Evolutionary conservation across 2,329 filamentous ascomycete genomes (phyloP).

Genomic region (Dactylonectria estremocensis): DNA sequence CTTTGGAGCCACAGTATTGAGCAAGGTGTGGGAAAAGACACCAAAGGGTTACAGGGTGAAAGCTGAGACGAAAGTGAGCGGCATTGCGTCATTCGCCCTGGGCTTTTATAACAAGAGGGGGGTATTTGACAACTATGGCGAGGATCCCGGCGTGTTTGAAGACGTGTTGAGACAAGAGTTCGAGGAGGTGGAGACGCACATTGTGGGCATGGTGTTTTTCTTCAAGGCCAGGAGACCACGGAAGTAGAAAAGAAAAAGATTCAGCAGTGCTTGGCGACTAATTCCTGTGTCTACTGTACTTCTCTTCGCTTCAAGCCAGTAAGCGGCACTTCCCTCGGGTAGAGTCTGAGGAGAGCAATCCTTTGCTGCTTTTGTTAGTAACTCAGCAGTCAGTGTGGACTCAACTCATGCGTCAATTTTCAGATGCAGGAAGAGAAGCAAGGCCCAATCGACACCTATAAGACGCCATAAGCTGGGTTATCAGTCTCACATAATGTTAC

Average conservation of each 20-base stretch:
- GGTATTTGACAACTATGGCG: slow-evolving; percentile 27
- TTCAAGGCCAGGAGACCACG: slow-evolving; percentile 28
- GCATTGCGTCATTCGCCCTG: slow-evolving; percentile 14
- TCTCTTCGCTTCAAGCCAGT: no score
- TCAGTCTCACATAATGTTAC: no score
- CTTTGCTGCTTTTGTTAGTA: no score
- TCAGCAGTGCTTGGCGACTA: not conserved
- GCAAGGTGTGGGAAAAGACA: slow-evolving; percentile 30
- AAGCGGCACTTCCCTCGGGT: not conserved
- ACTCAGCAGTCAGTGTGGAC: no score
- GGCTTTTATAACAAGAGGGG: slow-evolving; percentile 23
- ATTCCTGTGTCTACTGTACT: no score
- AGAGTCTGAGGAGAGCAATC: not conserved
- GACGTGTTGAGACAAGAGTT: slow-evolving; percentile 14
- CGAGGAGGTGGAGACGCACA: slow-evolving; percentile 24
- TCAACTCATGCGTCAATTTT: no score
- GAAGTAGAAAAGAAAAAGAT: not conserved
- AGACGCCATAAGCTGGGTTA: no score
- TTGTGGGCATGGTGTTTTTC: slow-evolving; percentile 31
- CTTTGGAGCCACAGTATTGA: slow-evolving; percentile 18
- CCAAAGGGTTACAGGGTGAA: slow-evolving; percentile 5
- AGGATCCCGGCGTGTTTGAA: slow-evolving; percentile 15
- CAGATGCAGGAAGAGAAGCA: no score
- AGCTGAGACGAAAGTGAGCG: not conserved
- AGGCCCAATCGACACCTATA: no score